Evolutionary conservation across 2,329 filamentous ascomycete genomes (phyloP).

Genomic region (Aspergillus sp.): DNA sequence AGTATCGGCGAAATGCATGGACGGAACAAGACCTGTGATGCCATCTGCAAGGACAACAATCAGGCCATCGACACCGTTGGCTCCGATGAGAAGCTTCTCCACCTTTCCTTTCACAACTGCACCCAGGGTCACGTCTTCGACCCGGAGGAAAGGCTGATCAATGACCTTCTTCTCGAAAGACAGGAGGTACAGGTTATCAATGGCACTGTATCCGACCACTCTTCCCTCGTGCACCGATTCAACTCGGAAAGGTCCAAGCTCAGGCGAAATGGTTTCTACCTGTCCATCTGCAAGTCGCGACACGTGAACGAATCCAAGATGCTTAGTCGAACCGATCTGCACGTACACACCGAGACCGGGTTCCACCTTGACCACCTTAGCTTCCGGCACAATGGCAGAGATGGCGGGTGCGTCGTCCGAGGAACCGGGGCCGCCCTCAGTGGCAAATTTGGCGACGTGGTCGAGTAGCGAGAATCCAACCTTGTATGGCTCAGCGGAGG

Average conservation of each 20-base stretch:
- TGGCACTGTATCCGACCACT: constrained; percentile 79
- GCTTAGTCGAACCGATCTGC: constrained; percentile 65
- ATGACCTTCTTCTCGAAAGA: constrained; percentile 82
- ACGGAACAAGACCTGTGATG: constrained; percentile 84
- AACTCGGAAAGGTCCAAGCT: constrained; percentile 74
- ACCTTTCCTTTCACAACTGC: constrained; percentile 78
- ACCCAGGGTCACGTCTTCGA: constrained; percentile 85
- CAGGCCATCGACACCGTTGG: constrained; percentile 76
- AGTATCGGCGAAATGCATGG: constrained; percentile 85
- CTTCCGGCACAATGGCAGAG: constrained; percentile 75
- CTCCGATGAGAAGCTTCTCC: constrained; percentile 78
- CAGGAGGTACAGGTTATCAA: constrained; percentile 83
- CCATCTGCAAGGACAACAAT: constrained; percentile 83
- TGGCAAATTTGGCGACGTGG: constrained; percentile 70
- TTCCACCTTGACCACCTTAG: constrained; percentile 78
- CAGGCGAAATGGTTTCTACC: constrained; percentile 76
- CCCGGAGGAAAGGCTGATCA: constrained; percentile 84
- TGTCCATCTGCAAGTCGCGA: constrained; percentile 89
- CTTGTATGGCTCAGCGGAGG: constrained; percentile 75
- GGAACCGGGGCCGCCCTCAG: constrained; percentile 39
- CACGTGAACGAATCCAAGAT: constrained; percentile 89
- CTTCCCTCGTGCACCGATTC: constrained; percentile 79
- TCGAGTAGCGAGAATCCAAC: constrained; percentile 84
- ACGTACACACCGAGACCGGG: constrained; percentile 79
- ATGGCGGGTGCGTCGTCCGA: constrained; percentile 49